Conservation (phyloP, 2,329 filamentous ascomycete species). For the Talaromyces funiculosus region DNA sequence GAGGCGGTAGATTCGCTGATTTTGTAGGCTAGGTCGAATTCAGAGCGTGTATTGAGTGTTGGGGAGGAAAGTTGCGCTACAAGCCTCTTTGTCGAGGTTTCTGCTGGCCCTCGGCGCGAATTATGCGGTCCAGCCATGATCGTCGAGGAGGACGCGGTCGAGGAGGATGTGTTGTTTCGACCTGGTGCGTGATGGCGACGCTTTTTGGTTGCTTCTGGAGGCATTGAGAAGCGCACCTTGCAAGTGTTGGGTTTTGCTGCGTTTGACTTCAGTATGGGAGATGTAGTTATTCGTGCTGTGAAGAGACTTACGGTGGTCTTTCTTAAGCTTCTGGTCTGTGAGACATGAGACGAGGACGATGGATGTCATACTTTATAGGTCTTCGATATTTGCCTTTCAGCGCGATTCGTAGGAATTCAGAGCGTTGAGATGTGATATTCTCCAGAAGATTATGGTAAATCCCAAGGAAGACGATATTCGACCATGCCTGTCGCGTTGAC, state of each 20-base stretch:
- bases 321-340: background rate
- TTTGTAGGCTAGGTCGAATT: constrained; percentile 9
- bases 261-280: background rate
- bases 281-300: background rate
- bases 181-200: background rate
- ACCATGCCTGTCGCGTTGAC: background rate
- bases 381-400: background rate
- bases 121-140: background rate
- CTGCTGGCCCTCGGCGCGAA: background rate
- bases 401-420: background rate
- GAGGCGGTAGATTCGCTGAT: background rate
- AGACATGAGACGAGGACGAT: background rate
- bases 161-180: background rate
- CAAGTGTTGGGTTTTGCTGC: background rate
- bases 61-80: background rate
- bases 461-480: background rate
- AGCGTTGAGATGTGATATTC: background rate
- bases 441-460: background rate
- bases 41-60: background rate
- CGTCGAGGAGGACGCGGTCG: background rate
- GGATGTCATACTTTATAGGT: background rate
- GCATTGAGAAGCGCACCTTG: constrained; percentile 9
- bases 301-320: background rate
- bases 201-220: background rate
- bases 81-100: background rate